phyloP scores from a whole-genome alignment of 306 rosid species.

The Psophocarpus tetragonolobus region DNA sequence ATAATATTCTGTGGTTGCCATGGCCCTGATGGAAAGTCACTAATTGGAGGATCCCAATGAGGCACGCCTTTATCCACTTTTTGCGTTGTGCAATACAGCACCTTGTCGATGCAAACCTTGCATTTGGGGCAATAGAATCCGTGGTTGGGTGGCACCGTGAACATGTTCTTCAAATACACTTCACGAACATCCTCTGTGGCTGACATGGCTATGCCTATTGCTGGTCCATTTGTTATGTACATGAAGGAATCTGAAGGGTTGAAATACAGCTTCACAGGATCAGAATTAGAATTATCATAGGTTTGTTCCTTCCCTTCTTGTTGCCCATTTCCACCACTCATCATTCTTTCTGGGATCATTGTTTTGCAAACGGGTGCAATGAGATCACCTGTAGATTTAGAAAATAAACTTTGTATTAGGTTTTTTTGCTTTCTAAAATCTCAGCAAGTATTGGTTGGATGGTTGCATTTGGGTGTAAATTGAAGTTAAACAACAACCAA shows the following conservation, averaged over 20 bases:
- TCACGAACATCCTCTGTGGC: conserved; percentile 29
- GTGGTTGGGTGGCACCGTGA: conserved; percentile 40
- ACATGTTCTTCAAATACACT: conserved; percentile 48
- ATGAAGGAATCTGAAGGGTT: neutral
- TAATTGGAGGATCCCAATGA: no score
- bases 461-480: no score
- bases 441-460: no score
- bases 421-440: no score
- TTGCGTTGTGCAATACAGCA: conserved; percentile 25
- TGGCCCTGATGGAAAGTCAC: no score
- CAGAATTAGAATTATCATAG: no score
- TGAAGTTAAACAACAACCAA: no score
- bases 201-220: neutral
- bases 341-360: neutral
- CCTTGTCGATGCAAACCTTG: conserved; percentile 57
- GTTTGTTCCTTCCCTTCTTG: neutral
- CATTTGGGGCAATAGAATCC: conserved; percentile 74
- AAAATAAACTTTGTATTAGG: neutral
- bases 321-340: neutral
- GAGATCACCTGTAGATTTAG: neutral
- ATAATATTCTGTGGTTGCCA: no score
- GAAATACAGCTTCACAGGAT: neutral
- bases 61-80: no score
- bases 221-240: neutral
- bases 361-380: neutral